Evolutionary conservation across 805 yeast genomes (phyloP), one percentile per base, ranked within the genome.

Genomic region (Ogataea ramenticola): DNA sequence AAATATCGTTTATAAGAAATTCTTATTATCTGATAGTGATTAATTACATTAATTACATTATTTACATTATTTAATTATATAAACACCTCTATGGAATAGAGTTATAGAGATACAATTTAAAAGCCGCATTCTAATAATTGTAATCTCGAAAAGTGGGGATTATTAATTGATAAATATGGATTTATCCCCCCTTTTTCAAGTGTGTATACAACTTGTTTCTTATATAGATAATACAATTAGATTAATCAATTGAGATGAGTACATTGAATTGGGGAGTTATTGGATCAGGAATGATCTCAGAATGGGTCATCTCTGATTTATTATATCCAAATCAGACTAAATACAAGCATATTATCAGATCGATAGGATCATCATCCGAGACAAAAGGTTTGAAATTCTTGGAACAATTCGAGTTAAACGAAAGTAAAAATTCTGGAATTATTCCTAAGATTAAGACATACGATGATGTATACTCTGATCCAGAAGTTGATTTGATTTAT

Each of bases 1-100:
- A 27, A 91, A 93, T 58, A 66, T 79, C 49, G 95, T 90, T n/a
- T 91, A 89, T 65, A 75, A 81, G 62, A 80, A 82, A 58, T 86
- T 93, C 57, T n/a, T 39, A 14, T 17, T 30, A 14, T 19, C 40
- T 27, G 22, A 27, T 9, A 15, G 19, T n/a, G 35, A 32, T n/a
- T n/a, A n/a, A n/a, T n/a, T n/a, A n/a, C n/a, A n/a, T n/a, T n/a
- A n/a, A n/a, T n/a, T n/a, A n/a, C n/a, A n/a, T n/a, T n/a, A n/a
- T n/a, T n/a, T n/a, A n/a, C n/a, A n/a, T n/a, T n/a, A n/a, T n/a
- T n/a, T n/a, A n/a, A n/a, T n/a, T n/a, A n/a, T n/a, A n/a, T n/a
- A n/a, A n/a, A n/a, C n/a, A n/a, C n/a, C n/a, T n/a, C n/a, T n/a
- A n/a, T n/a, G n/a, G n/a, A n/a, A n/a, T n/a, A n/a, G n/a, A n/a